Evolutionary conservation across 2,329 filamentous ascomycete species (phyloP).

Genomic region (Exophiala alcalophila): DNA sequence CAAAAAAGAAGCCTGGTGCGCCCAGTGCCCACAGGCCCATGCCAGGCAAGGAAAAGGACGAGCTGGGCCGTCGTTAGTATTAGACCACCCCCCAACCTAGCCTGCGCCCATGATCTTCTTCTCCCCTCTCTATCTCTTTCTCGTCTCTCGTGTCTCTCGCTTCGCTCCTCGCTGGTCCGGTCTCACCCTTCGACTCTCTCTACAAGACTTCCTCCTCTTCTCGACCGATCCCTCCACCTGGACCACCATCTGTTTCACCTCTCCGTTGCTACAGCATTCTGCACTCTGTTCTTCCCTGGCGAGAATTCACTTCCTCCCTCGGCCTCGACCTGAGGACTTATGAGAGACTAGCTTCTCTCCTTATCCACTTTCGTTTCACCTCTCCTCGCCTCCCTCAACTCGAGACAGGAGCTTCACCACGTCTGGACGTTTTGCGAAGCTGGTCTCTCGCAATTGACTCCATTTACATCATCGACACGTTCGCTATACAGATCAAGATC

Average conservation of each 20-base stretch:
- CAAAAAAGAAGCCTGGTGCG: too few relatives aligned
- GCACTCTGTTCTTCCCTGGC: constrained; percentile 15
- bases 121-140: constrained; percentile 9
- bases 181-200: constrained; percentile 16
- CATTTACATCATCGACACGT: constrained; percentile 29
- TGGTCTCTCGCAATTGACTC: constrained; percentile 30
- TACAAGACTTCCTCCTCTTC: constrained; percentile 15
- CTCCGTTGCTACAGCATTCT: constrained; percentile 24
- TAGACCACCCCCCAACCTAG: constrained; percentile 2
- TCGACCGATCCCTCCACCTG: constrained; percentile 11
- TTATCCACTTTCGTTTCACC: constrained; percentile 33
- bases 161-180: constrained; percentile 20
- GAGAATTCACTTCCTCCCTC: constrained; percentile 27
- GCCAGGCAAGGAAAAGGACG: too few relatives aligned
- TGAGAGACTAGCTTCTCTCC: constrained; percentile 32
- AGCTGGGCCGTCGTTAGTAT: too few relatives aligned
- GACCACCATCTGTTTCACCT: constrained; percentile 22
- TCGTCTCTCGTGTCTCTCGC: constrained; percentile 19
- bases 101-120: constrained; percentile 6
- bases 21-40: too few relatives aligned
- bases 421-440: constrained; percentile 32
- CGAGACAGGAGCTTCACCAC: constrained; percentile 30
- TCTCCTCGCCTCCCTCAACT: constrained; percentile 26
- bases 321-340: constrained; percentile 21
- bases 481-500: constrained; percentile 24